These are phyloP conservation scores for Zasmidium angulare DNA, from an alignment of 2,329 filamentous ascomycete species.

Conservation along the genomic window DNA sequence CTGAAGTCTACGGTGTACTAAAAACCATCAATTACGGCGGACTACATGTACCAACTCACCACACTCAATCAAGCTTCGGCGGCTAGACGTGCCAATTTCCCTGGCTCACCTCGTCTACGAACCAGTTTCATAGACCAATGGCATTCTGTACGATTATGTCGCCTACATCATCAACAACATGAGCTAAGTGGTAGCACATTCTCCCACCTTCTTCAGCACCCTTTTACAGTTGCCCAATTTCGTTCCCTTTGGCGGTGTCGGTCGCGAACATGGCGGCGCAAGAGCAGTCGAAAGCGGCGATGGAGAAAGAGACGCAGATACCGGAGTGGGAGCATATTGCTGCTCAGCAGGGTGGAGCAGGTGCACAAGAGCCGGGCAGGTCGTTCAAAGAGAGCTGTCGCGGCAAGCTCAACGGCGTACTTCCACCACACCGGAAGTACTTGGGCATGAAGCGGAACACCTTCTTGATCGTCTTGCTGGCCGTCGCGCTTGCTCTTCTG, in stretches of 20 bases:
- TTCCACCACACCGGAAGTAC: constrained; percentile 42
- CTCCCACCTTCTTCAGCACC: background rate
- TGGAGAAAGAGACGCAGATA: constrained; percentile 19
- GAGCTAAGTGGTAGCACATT: background rate
- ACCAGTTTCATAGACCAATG: background rate
- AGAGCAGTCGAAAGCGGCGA: constrained; percentile 2
- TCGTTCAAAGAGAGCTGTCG: background rate
- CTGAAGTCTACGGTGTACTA: background rate
- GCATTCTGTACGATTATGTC: background rate
- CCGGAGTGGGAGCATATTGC: constrained; percentile 26
- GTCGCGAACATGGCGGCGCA: background rate
- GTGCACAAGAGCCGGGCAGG: background rate
- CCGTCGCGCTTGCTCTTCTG: constrained; percentile 36
- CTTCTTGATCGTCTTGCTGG: constrained; percentile 38
- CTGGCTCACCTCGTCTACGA: background rate
- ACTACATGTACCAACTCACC: background rate
- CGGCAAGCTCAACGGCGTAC: constrained; percentile 33
- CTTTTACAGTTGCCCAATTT: no score
- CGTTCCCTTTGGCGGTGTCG: no score
- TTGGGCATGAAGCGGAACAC: constrained; percentile 40
- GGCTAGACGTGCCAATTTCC: background rate
- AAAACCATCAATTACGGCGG: background rate
- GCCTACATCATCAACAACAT: background rate
- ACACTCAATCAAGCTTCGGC: background rate
- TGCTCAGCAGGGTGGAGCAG: constrained; percentile 6